Evolutionary conservation across 2,329 filamentous ascomycete species (phyloP), one percentile per base, ranked within the genome.

Genomic region (Hypoxylon sp.): DNA sequence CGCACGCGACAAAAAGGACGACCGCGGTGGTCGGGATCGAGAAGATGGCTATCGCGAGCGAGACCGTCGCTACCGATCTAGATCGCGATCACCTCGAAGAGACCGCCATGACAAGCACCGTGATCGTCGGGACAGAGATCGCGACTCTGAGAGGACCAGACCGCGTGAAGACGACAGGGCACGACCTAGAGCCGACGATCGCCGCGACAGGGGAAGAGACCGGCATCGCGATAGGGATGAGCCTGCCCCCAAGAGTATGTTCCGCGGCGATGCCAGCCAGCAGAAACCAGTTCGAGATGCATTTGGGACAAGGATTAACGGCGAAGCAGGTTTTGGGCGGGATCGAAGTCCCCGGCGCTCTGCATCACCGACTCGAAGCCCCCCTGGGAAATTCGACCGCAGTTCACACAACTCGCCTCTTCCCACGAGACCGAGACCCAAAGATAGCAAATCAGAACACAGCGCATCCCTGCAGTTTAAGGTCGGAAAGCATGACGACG

Each of bases 381-480:
- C 72, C 7, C 25, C 71, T 44, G 40, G 54, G 27, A 74, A 70
- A 14, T 25, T 58, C 57, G 73, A 72, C 25, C 70, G 69, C 55
- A 50, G 48, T n/a, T 54, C 61, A 22, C 73, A 77, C 53, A 71
- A 74, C 66, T 77, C 77, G 2, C 75, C 77, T 17, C 74, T 79
- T 1, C 78, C 77, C 2, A 77, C 77, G 10, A 70, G 78, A 55
- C 71, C 77, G 11, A 75, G 76, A 55, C 63, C 66, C 25, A 53
- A 50, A 49, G 67, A 11, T 49, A 42, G 48, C 6, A 69, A 71
- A 13, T 61, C 60, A 53, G 73, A 69, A 11, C 57, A 63, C 2
- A 66, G 66, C 66, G 79, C 69, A n/a, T 76, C 76, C 1, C 70
- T 83, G 64, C 81, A 81, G 7, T 81, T 78, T 53, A 78, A 75